phyloP scores from a whole-genome alignment of 2,329 filamentous ascomycete genomes.

The Ophiostoma triangulosporum region DNA sequence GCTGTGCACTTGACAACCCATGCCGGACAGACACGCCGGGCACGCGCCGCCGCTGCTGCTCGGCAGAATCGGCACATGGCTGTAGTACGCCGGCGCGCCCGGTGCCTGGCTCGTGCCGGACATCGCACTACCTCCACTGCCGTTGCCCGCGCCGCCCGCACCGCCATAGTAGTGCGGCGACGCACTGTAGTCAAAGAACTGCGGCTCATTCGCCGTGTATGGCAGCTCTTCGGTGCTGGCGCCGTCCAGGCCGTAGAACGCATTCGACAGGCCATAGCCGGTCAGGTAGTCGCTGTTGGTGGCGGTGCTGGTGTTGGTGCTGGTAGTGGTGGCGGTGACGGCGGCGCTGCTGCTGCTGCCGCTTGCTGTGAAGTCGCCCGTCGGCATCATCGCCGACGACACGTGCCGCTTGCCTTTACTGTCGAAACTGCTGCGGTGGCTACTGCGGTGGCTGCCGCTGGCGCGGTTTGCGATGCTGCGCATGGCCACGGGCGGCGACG shows the following conservation, averaged over 20 bases:
- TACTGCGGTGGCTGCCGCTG: not conserved
- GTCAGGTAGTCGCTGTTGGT: conserved; percentile 1
- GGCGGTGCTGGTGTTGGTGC: too few relatives aligned
- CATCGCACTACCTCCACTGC: not conserved
- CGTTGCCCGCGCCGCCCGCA: not conserved
- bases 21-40: conserved; percentile 11
- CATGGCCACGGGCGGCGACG: not conserved
- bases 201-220: conserved; percentile 6
- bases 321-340: too few relatives aligned
- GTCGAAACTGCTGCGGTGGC: not conserved
- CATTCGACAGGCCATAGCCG: conserved; percentile 1
- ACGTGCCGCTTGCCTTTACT: not conserved
- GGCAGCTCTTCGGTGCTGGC: conserved; percentile 11
- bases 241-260: conserved; percentile 11
- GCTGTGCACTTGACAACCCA: conserved; percentile 12
- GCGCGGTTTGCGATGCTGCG: not conserved
- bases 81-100: conserved; percentile 2
- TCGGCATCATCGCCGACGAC: not conserved
- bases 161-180: conserved; percentile 9
- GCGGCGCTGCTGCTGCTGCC: not conserved
- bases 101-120: not conserved
- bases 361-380: not conserved
- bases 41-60: not conserved
- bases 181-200: conserved; percentile 13
- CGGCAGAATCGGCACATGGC: not conserved